Base-by-base conservation (phyloP, 495 filamentous ascomycete genomes). In the Penicillium antarcticum region DNA sequence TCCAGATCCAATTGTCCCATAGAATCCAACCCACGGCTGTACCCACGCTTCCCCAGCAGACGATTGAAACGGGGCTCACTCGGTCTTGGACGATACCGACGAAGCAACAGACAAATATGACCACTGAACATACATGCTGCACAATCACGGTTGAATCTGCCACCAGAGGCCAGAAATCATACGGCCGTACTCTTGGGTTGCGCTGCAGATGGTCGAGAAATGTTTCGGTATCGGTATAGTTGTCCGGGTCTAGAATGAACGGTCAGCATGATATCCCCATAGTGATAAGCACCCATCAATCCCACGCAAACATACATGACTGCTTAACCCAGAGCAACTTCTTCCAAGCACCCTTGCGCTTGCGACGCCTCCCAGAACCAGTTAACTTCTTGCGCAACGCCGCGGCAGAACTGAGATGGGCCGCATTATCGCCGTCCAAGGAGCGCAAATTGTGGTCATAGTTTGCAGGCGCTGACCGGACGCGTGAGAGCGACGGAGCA, bases 261-360 rank as follows among this genome's bases (percentile, higher is more conserved):
- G 17, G 45, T 56, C 39, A 52, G 36, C 38, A 57, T 23, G 21
- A 26, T 7, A 16, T n/a, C n/a, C 36, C 16, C 40, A 37, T 16
- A 16, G 12, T 34, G 18, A n/a, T 1, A 16, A 29, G 5, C 8
- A 4, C 39, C 9, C 18, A 45, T 6, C 34, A 11, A 34, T 13
- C 24, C 35, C n/a, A 3, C 4, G 40, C 9, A 42, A 23, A 59
- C 78, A 48, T 80, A 95, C 90, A 98, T 38, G 87, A 89, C 61
- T 98, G 94, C 66, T 95, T 95, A 52, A 98, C 91, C 94, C 94
- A 98, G 14, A 98, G 78, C 52, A 98, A 73, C 72, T 97, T 98
- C 74, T 95, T 94, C 87, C 92, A 97, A 17, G 76, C 78, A 29
- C 77, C 79, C 51, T 84, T 87, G 52, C 83, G 77, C 64, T 80